Conservation (phyloP, 2,329 filamentous ascomycete species). For the Aureobasidium pullulans region DNA sequence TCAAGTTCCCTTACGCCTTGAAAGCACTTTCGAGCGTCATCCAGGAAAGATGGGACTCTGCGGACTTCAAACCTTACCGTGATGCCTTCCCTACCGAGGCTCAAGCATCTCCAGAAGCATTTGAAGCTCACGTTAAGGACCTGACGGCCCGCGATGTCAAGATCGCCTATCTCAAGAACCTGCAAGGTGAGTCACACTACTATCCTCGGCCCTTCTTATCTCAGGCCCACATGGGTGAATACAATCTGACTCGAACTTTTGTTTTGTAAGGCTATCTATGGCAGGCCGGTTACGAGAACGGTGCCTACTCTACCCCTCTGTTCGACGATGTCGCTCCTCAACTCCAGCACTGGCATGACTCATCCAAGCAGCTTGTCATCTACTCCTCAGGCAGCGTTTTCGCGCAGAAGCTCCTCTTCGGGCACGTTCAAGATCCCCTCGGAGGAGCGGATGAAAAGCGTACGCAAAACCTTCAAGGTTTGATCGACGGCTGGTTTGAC, state of each 20-base stretch:
- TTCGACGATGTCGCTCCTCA: slow-evolving; percentile 66
- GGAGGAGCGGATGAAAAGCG: slow-evolving; percentile 36
- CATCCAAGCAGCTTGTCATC: slow-evolving; percentile 56
- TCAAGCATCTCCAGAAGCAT: slow-evolving; percentile 49
- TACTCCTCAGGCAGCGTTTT: slow-evolving; percentile 76
- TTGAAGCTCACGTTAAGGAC: slow-evolving; percentile 62
- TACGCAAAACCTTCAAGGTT: slow-evolving; percentile 50
- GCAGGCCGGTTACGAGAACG: slow-evolving; percentile 64
- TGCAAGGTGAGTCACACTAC: slow-evolving; percentile 47
- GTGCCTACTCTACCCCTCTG: slow-evolving; percentile 62
- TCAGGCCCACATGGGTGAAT: not conserved
- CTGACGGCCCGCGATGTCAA: slow-evolving; percentile 68
- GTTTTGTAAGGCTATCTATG: slow-evolving; percentile 55
- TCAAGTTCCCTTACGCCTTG: slow-evolving; percentile 71
- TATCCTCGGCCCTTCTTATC: slow-evolving; percentile 30
- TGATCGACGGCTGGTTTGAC: slow-evolving; percentile 65
- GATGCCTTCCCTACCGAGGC: slow-evolving; percentile 63
- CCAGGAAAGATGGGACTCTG: slow-evolving; percentile 57
- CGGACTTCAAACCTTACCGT: slow-evolving; percentile 59
- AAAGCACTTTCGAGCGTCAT: slow-evolving; percentile 57
- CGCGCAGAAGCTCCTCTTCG: slow-evolving; percentile 74
- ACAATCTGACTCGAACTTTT: slow-evolving; percentile 6
- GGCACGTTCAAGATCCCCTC: slow-evolving; percentile 39
- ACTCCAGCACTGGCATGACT: slow-evolving; percentile 52
- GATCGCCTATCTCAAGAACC: slow-evolving; percentile 66